Conservation (phyloP, 73 alveolate species). For the Blepharisma stoltei region DNA sequence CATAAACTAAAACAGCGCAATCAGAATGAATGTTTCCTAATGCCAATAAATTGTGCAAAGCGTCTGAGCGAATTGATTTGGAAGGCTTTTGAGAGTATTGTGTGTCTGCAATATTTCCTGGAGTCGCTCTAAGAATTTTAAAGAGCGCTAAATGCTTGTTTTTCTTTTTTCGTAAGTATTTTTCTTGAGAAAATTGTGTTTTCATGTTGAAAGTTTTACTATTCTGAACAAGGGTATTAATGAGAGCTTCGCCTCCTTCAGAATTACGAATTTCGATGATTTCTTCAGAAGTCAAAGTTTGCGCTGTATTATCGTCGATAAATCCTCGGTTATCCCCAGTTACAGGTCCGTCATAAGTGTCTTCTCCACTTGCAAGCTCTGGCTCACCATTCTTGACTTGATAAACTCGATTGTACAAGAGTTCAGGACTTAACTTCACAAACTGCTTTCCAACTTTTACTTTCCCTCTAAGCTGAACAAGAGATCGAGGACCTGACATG, state of each 20-base stretch:
- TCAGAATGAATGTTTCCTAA: conserved; percentile 3
- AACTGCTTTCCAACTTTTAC: conserved; percentile 27
- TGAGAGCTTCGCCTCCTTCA: conserved; percentile 65
- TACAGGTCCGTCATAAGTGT: conserved; percentile 26
- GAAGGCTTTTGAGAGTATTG: background rate
- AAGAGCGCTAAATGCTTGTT: conserved; percentile 51
- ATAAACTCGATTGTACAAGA: conserved; percentile 1
- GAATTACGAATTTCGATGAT: conserved; percentile 61
- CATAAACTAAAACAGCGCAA: conserved; percentile 29
- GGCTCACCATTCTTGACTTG: conserved; percentile 27
- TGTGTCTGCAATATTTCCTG: conserved; percentile 28
- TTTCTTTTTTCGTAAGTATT: conserved; percentile 71
- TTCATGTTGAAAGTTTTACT: conserved; percentile 74
- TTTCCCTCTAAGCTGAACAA: conserved; percentile 14
- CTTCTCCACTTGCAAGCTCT: conserved; percentile 16
- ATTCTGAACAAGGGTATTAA: conserved; percentile 66
- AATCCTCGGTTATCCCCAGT: conserved; percentile 37
- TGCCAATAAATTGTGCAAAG: conserved; percentile 20
- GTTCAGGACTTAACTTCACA: background rate
- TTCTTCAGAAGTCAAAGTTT: conserved; percentile 68
- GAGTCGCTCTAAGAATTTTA: conserved; percentile 42
- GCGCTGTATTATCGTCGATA: conserved; percentile 52
- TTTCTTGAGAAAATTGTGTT: conserved; percentile 79
- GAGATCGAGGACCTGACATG: background rate
- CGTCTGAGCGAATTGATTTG: conserved; percentile 30